A percentile compares a stretch with the other conserved stretches of the same genome.
These are phyloP conservation scores for Ustilago nuda DNA, from an alignment of 1,284 basidiomycete species.

Conservation along the genomic window DNA sequence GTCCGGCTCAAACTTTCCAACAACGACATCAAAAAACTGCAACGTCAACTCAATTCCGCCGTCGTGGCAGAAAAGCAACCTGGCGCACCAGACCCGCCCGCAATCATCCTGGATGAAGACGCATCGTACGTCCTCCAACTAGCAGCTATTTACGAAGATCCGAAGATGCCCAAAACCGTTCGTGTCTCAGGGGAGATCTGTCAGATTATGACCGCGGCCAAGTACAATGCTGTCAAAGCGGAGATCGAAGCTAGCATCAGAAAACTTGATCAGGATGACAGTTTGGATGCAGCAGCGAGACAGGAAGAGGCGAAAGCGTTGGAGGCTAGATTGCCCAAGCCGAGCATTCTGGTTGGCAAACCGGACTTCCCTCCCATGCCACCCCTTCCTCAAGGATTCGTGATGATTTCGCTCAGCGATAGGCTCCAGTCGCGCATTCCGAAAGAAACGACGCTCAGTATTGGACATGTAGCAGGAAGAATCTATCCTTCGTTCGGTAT, in stretches of 20 bases:
- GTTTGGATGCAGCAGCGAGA: constrained; percentile 16
- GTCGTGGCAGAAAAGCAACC: constrained; percentile 27
- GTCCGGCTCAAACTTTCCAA: constrained; percentile 46
- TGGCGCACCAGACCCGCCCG: constrained; percentile 25
- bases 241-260: constrained; percentile 17
- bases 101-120: constrained; percentile 37
- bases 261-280: constrained; percentile 20
- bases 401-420: constrained; percentile 45
- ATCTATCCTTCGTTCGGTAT: constrained; percentile 45
- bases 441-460: constrained; percentile 31
- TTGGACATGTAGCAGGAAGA: constrained; percentile 37
- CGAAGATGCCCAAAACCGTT: constrained; percentile 20
- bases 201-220: constrained; percentile 34
- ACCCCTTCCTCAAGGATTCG: constrained; percentile 41
- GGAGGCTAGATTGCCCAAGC: constrained; percentile 31
- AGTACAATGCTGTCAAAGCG: constrained; percentile 29
- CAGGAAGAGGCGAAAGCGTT: constrained; percentile 30
- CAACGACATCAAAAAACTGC: constrained; percentile 44
- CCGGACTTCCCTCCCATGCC: constrained; percentile 46
- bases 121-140: constrained; percentile 46
- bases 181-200: constrained; percentile 44
- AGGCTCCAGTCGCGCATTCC: constrained; percentile 29
- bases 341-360: constrained; percentile 32
- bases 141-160: constrained; percentile 42
- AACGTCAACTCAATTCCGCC: constrained; percentile 39